These are phyloP conservation scores for Didymella keratinophila DNA, from an alignment of 2,329 filamentous ascomycete species.

Conservation along the genomic window DNA sequence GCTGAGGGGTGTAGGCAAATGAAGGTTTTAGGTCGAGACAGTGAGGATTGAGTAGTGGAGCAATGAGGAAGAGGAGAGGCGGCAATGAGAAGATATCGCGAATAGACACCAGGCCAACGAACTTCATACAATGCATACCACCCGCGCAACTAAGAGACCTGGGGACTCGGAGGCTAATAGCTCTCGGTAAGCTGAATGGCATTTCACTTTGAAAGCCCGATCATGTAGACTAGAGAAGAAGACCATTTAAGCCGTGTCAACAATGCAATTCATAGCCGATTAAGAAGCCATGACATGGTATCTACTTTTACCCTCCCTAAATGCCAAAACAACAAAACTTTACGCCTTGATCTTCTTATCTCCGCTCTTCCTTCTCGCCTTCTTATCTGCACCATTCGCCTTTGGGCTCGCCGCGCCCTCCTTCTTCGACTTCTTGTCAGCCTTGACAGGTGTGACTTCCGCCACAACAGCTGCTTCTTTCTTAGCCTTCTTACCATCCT, in stretches of 20 bases:
- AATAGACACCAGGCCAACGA: too few relatives aligned
- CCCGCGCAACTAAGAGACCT: too few relatives aligned
- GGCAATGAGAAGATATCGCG: not conserved
- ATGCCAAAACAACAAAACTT: not conserved
- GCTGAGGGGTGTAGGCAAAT: not conserved
- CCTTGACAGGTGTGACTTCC: conserved; percentile 5
- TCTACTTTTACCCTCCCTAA: not conserved
- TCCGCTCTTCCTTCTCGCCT: conserved; percentile 32
- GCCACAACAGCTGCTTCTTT: conserved; percentile 13
- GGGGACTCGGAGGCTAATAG: too few relatives aligned
- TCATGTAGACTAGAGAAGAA: too few relatives aligned
- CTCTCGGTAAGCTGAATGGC: too few relatives aligned
- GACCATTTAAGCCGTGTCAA: too few relatives aligned
- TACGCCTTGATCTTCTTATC: conserved; percentile 34
- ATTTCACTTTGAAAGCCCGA: too few relatives aligned
- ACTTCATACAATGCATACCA: too few relatives aligned
- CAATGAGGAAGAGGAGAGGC: not conserved
- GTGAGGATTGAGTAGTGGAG: not conserved
- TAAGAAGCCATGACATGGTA: not conserved
- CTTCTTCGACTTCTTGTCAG: conserved; percentile 22
- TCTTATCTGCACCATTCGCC: conserved; percentile 16
- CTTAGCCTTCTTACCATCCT: too few relatives aligned
- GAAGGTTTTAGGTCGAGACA: not conserved
- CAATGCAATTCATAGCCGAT: not conserved
- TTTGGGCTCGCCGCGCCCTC: conserved; percentile 1